phyloP scores from a whole-genome alignment of 148 eudicot species.

The Chenopodium suecicum region DNA sequence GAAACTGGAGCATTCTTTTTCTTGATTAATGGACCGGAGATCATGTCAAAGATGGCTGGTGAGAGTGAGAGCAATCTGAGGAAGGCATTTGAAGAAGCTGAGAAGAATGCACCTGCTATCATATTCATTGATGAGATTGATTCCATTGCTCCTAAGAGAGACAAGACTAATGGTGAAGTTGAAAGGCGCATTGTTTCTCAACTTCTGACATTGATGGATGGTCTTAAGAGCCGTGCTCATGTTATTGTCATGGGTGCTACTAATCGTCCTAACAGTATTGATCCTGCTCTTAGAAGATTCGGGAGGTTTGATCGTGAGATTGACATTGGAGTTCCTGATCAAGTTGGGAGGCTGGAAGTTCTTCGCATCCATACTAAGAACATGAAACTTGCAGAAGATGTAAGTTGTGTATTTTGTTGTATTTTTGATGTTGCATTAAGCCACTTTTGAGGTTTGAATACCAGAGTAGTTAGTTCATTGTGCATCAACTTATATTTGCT shows the following conservation, averaged over 20 bases:
- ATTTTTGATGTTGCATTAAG: neutral
- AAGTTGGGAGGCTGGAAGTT: conserved; percentile 71
- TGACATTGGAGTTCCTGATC: conserved; percentile 78
- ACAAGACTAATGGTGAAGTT: conserved; percentile 76
- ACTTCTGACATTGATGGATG: conserved; percentile 74
- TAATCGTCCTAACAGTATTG: conserved; percentile 78
- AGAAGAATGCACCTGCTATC: conserved; percentile 77
- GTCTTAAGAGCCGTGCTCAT: conserved; percentile 73
- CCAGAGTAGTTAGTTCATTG: neutral
- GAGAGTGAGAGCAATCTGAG: conserved; percentile 80
- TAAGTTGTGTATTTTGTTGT: too few relatives aligned
- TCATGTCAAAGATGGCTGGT: conserved; percentile 76
- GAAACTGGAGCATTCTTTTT: conserved; percentile 81
- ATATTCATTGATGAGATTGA: conserved; percentile 78
- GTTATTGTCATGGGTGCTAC: conserved; percentile 82
- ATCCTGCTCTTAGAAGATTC: conserved; percentile 74
- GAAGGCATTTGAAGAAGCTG: conserved; percentile 76
- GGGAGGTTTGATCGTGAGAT: conserved; percentile 83
- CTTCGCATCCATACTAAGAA: conserved; percentile 79
- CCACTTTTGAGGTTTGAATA: neutral
- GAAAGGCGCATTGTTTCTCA: conserved; percentile 81
- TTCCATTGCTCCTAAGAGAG: conserved; percentile 83
- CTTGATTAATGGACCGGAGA: conserved; percentile 73
- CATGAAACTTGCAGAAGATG: conserved; percentile 72
- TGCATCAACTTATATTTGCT: neutral